phyloP scores from a whole-genome alignment of 441 rosid genomes.

The Pelargonium australe region DNA sequence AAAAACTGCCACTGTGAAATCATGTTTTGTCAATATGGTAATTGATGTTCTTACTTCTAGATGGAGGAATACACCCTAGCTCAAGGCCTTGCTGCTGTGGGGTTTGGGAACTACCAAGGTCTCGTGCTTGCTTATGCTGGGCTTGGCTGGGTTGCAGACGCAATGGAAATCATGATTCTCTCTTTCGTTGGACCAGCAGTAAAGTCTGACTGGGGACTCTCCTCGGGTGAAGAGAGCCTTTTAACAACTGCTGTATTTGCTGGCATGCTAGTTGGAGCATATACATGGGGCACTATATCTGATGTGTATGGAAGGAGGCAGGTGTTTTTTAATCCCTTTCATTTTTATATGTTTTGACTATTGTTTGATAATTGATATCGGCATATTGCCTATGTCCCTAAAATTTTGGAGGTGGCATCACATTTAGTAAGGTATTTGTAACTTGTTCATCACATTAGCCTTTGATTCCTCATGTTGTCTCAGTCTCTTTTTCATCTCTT shows the following conservation, averaged over 20 bases:
- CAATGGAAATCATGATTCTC: constrained; percentile 97
- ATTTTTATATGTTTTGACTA: background rate
- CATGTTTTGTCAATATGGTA: background rate
- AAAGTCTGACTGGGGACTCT: constrained; percentile 61
- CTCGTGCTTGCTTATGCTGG: constrained; percentile 80
- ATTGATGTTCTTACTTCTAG: constrained; percentile 10
- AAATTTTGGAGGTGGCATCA: background rate
- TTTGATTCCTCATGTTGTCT: background rate
- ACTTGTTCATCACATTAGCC: background rate
- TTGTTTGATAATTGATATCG: background rate
- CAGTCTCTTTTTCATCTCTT: background rate
- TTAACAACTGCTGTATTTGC: constrained; percentile 74
- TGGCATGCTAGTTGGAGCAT: constrained; percentile 88
- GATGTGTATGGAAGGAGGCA: constrained; percentile 83
- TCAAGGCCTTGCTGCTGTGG: constrained; percentile 67
- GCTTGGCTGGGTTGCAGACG: constrained; percentile 89
- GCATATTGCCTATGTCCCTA: background rate
- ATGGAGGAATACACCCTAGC: constrained; percentile 77
- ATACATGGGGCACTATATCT: constrained; percentile 83
- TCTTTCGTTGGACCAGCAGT: constrained; percentile 87
- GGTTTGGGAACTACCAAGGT: constrained; percentile 79
- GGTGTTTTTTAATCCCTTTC: background rate
- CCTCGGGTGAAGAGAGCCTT: constrained; percentile 63
- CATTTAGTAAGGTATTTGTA: background rate
- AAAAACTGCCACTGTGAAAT: too few species aligned